These are phyloP conservation scores for Barnettozyma sucrosica DNA, from an alignment of 805 yeast genomes.

Conservation along the genomic window DNA sequence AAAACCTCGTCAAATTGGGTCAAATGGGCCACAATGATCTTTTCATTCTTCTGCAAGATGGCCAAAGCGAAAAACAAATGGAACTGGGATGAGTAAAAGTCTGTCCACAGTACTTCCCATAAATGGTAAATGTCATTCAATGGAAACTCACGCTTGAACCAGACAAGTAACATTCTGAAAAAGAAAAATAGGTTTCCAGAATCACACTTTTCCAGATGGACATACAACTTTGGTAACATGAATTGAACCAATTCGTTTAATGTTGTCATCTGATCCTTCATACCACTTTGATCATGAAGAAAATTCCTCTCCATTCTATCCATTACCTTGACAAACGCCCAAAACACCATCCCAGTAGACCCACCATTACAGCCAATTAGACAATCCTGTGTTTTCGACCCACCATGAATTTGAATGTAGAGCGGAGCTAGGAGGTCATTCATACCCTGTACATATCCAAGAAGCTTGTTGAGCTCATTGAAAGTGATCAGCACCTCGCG, in stretches of 20 bases:
- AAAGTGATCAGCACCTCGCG: slow-evolving; percentile 79
- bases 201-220: slow-evolving; percentile 82
- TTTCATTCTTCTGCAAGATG: slow-evolving; percentile 80
- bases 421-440: slow-evolving; percentile 86
- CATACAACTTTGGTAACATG: slow-evolving; percentile 79
- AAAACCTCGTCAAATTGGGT: slow-evolving; percentile 84
- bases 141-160: slow-evolving; percentile 89
- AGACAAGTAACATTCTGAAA: slow-evolving; percentile 89
- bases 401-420: slow-evolving; percentile 62
- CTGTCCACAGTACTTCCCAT: slow-evolving; percentile 95
- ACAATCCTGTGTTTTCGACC: slow-evolving; percentile 30
- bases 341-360: slow-evolving; percentile 55
- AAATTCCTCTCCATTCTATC: slow-evolving; percentile 93
- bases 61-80: slow-evolving; percentile 85
- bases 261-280: slow-evolving; percentile 80
- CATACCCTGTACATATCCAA: slow-evolving; percentile 99
- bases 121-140: slow-evolving; percentile 70
- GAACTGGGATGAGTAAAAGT: slow-evolving; percentile 78
- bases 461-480: slow-evolving; percentile 72
- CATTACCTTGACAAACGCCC: slow-evolving; percentile 88
- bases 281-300: slow-evolving; percentile 86
- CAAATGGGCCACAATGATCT: slow-evolving; percentile 68
- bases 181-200: slow-evolving; percentile 88
- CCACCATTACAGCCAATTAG: slow-evolving; percentile 47
- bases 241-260: slow-evolving; percentile 82